A percentile compares a stretch with the other conserved stretches of the same genome.
phyloP scores from a whole-genome alignment of 2,329 filamentous ascomycete genomes.

The Calycina herbarum region DNA sequence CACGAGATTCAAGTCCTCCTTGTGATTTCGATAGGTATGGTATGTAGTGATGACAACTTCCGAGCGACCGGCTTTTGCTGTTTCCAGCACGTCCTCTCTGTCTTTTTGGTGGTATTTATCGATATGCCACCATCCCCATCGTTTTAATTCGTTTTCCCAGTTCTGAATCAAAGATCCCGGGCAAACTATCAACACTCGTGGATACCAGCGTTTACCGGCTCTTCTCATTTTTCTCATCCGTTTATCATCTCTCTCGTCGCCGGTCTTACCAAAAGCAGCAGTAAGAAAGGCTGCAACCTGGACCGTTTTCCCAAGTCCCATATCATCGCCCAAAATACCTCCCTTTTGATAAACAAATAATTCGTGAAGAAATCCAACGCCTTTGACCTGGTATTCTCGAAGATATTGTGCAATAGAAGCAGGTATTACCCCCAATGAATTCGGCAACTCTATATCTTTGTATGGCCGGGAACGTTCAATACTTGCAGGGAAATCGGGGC shows the following conservation, averaged over 20 bases:
- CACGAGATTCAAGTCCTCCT: slow-evolving; percentile 73
- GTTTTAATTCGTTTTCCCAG: slow-evolving; percentile 81
- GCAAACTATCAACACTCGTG: slow-evolving; percentile 79
- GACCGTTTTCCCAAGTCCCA: slow-evolving; percentile 96
- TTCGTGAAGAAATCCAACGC: slow-evolving; percentile 81
- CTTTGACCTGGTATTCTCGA: slow-evolving; percentile 86
- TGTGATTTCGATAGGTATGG: slow-evolving; percentile 79
- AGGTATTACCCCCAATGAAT: slow-evolving; percentile 79
- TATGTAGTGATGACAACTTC: slow-evolving; percentile 97
- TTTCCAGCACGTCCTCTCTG: slow-evolving; percentile 69
- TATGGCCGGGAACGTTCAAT: slow-evolving; percentile 69
- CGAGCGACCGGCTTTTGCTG: slow-evolving; percentile 72
- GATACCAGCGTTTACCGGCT: slow-evolving; percentile 69
- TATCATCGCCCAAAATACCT: slow-evolving; percentile 87
- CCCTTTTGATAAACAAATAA: slow-evolving; percentile 90
- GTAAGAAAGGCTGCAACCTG: slow-evolving; percentile 93
- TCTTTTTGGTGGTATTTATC: slow-evolving; percentile 74
- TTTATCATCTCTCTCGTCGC: slow-evolving; percentile 80
- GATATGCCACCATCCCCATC: slow-evolving; percentile 96
- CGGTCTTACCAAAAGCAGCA: slow-evolving; percentile 91
- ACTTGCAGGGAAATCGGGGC: slow-evolving; percentile 63
- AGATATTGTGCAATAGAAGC: slow-evolving; percentile 89
- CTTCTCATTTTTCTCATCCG: slow-evolving; percentile 84
- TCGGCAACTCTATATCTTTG: slow-evolving; percentile 71
- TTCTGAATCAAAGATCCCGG: slow-evolving; percentile 87